Conservation (phyloP, 1,284 basidiomycete species). For the Butyriboletus appendiculatus region DNA sequence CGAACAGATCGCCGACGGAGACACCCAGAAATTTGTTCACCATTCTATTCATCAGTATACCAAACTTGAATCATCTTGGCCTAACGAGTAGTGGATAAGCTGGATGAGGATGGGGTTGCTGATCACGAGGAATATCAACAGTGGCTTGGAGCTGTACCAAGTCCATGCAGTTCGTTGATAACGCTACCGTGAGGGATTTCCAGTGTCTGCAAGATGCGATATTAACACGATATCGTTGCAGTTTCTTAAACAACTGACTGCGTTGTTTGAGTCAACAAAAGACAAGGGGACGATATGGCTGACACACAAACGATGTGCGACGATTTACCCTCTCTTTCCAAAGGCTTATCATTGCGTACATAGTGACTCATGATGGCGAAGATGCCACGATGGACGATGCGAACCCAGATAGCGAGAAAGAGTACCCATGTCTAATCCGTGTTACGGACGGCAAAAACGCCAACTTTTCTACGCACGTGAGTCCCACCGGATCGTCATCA, state of each 20-base stretch:
- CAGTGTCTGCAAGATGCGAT: background rate
- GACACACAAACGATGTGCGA: conserved; percentile 88
- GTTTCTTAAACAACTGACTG: conserved; percentile 66
- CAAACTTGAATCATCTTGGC: background rate
- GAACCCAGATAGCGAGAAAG: conserved; percentile 43
- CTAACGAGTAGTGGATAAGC: too few species aligned
- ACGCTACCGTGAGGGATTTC: conserved; percentile 56
- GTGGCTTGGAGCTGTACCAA: conserved; percentile 3
- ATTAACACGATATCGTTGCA: conserved; percentile 27
- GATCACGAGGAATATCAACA: background rate
- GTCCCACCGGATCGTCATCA: conserved; percentile 25
- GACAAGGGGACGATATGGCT: conserved; percentile 84
- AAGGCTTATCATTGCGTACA: conserved; percentile 1
- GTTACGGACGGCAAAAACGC: conserved; percentile 67
- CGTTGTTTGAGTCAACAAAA: conserved; percentile 67
- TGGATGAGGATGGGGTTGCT: background rate
- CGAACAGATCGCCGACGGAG: background rate
- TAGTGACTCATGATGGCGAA: conserved; percentile 65
- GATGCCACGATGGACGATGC: conserved; percentile 55
- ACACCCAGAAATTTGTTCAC: background rate
- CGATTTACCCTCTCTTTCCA: background rate
- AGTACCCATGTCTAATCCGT: conserved; percentile 80
- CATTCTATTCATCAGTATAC: background rate
- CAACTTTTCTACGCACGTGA: conserved; percentile 76
- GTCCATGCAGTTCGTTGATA: conserved; percentile 66